These are phyloP conservation scores for Kazachstania africana DNA, from an alignment of 805 yeast species.

Conservation along the genomic window DNA sequence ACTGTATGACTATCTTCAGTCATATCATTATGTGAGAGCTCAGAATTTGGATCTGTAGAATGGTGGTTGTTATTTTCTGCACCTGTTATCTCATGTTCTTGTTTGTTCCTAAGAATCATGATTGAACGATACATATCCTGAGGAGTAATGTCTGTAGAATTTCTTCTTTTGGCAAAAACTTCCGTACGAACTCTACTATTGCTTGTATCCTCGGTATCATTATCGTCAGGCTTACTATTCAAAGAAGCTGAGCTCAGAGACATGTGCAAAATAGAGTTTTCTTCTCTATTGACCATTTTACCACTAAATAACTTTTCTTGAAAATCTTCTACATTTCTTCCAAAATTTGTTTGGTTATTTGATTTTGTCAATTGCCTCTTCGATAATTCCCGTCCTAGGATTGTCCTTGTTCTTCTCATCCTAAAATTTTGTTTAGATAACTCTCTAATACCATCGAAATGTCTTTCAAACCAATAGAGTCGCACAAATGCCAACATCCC, in stretches of 20 bases:
- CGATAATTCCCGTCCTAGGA: conserved; percentile 24
- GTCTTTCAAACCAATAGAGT: conserved; percentile 79
- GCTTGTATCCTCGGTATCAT: background rate
- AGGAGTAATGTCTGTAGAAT: conserved; percentile 49
- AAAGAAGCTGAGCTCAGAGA: conserved; percentile 5
- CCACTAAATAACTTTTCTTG: conserved; percentile 28
- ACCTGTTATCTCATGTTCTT: conserved; percentile 21
- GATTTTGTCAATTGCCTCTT: conserved; percentile 10
- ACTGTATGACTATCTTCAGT: no score
- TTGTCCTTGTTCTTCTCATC: conserved; percentile 57
- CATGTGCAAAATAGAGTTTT: conserved; percentile 6
- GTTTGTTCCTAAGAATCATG: conserved; percentile 57
- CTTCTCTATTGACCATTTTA: conserved; percentile 24
- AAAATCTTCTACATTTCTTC: conserved; percentile 15
- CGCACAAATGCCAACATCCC: conserved; percentile 66
- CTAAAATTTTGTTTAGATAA: conserved; percentile 68
- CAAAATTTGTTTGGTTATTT: conserved; percentile 4
- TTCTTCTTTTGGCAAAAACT: conserved; percentile 21
- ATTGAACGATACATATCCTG: conserved; percentile 77
- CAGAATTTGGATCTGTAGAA: background rate
- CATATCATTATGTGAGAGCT: background rate
- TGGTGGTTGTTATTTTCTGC: conserved; percentile 30
- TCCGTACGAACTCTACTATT: background rate
- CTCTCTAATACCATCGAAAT: conserved; percentile 70
- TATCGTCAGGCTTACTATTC: background rate